Percentiles rank a stretch among this genome's conserved stretches.
Conservation (phyloP, 352 stramenopile species). For the Phytophthora foliorum region DNA sequence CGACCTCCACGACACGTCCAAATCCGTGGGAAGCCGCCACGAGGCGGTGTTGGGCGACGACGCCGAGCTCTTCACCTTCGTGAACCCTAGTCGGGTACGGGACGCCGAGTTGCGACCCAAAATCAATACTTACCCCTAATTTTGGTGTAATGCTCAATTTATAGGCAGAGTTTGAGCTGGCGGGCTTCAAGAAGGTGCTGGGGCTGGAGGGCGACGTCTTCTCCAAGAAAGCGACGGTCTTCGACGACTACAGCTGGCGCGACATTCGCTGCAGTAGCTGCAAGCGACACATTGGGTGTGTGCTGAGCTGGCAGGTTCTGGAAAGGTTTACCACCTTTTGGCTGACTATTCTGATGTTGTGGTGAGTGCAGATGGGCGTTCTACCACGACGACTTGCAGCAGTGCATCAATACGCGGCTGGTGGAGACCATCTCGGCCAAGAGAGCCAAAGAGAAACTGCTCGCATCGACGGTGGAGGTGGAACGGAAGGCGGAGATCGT, state of each 20-base stretch:
- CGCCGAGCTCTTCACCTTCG: slow-evolving; percentile 79
- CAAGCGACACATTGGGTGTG: slow-evolving; percentile 80
- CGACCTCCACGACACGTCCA: slow-evolving; percentile 77
- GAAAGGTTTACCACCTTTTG: neutral
- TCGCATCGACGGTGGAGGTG: slow-evolving; percentile 41
- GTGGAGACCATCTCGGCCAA: slow-evolving; percentile 58
- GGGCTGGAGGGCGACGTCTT: slow-evolving; percentile 69
- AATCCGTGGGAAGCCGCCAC: slow-evolving; percentile 63
- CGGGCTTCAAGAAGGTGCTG: slow-evolving; percentile 69
- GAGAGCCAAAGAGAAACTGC: slow-evolving; percentile 49
- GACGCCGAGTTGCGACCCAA: neutral
- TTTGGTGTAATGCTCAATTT: neutral
- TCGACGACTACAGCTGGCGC: slow-evolving; percentile 86
- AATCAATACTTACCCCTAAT: neutral
- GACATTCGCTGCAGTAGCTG: slow-evolving; percentile 79
- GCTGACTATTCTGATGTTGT: slow-evolving; percentile 7
- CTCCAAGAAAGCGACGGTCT: slow-evolving; percentile 82
- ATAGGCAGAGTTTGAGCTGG: slow-evolving; percentile 84
- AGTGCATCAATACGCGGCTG: slow-evolving; percentile 73
- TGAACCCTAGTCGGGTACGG: slow-evolving; percentile 75
- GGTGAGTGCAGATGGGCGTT: slow-evolving; percentile 72
- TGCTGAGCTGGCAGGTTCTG: neutral
- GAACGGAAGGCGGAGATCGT: slow-evolving; percentile 58
- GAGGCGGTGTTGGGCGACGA: slow-evolving; percentile 61
- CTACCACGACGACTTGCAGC: slow-evolving; percentile 80